Evolutionary conservation across 2,329 filamentous ascomycete species (phyloP).

Genomic region (Fusarium stilboides): DNA sequence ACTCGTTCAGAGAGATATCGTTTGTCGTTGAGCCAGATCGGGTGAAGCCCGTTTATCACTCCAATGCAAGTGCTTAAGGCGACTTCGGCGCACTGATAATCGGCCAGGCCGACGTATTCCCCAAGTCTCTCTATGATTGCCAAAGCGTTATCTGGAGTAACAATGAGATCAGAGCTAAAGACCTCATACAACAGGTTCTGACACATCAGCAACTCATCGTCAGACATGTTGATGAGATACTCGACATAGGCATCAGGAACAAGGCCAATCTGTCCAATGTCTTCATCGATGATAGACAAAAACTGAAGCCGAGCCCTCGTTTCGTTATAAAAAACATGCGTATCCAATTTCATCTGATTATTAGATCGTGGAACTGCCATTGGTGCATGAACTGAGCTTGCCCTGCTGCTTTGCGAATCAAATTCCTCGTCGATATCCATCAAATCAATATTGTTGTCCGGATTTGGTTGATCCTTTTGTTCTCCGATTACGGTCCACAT

Average conservation of each 20-base stretch:
- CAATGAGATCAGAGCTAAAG: conserved; percentile 67
- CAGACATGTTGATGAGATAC: conserved; percentile 63
- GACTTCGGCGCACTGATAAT: conserved; percentile 81
- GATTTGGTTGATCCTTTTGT: conserved; percentile 40
- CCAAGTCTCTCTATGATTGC: conserved; percentile 67
- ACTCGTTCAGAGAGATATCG: conserved; percentile 76
- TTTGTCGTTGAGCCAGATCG: conserved; percentile 73
- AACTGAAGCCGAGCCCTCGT: conserved; percentile 63
- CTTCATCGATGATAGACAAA: conserved; percentile 60
- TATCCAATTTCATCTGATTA: conserved; percentile 59
- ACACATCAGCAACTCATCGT: conserved; percentile 69
- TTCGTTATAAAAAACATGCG: conserved; percentile 64
- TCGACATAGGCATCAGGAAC: conserved; percentile 68
- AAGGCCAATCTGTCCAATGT: conserved; percentile 63
- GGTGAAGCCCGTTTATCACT: conserved; percentile 74
- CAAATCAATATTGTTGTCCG: conserved; percentile 62
- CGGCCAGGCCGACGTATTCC: conserved; percentile 67
- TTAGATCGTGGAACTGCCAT: conserved; percentile 64
- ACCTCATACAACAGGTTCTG: conserved; percentile 66
- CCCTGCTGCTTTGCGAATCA: conserved; percentile 70
- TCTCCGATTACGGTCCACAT: conserved; percentile 53
- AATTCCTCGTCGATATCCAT: conserved; percentile 80
- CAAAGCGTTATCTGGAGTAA: conserved; percentile 63
- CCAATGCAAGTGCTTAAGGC: conserved; percentile 78
- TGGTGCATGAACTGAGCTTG: conserved; percentile 55